Percentiles rank a stretch among this genome's conserved stretches.
Evolutionary conservation across 2,329 filamentous ascomycete genomes (phyloP).

Genomic region (Botryotinia calthae): DNA sequence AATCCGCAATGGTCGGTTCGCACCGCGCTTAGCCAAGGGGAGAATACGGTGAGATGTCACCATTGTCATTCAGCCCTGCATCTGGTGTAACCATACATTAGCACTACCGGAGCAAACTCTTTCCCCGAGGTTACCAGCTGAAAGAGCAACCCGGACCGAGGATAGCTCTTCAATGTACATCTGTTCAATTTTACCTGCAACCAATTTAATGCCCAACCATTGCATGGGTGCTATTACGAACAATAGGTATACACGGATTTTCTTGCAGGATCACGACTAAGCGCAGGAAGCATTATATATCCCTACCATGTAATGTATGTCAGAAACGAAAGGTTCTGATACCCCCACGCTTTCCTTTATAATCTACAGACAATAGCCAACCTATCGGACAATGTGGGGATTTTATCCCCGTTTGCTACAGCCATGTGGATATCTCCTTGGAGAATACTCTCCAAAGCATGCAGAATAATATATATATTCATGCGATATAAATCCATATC

Average conservation of each 20-base stretch:
- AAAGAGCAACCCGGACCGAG: background rate
- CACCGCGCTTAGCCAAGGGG: constrained; percentile 6
- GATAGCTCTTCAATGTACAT: background rate
- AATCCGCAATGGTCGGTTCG: background rate
- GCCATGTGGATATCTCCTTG: background rate
- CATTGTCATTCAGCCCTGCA: constrained; percentile 4
- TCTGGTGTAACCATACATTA: background rate
- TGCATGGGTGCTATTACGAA: background rate
- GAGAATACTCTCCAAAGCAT: background rate
- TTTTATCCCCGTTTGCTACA: background rate
- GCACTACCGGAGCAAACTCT: background rate
- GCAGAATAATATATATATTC: background rate
- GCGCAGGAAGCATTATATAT: background rate
- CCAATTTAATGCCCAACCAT: background rate
- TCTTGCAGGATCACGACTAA: background rate
- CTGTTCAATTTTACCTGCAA: background rate
- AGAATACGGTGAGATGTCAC: background rate
- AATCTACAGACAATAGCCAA: constrained; percentile 4
- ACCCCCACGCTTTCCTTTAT: background rate
- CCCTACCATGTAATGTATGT: background rate
- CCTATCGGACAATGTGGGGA: background rate
- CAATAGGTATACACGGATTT: background rate
- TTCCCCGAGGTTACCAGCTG: background rate
- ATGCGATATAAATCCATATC: background rate
- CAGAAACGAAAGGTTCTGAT: background rate